Percentiles rank a stretch among this genome's conserved stretches.
These are phyloP conservation scores for Lactarius indigo DNA, from an alignment of 768 basidiomycete species.

Conservation along the genomic window DNA sequence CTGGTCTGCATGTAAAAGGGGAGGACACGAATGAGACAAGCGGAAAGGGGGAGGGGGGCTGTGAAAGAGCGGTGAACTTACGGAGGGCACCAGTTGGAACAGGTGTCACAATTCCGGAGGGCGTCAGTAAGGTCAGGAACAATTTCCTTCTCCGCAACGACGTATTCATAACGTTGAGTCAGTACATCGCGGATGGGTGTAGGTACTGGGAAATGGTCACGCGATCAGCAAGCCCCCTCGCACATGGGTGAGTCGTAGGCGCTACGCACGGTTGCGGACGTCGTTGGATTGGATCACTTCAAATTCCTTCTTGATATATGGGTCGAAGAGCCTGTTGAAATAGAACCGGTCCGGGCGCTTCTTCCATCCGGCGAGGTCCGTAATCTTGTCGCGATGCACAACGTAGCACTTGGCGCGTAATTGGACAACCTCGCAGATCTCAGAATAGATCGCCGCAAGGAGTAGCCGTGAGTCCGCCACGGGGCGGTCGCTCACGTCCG, in stretches of 20 bases:
- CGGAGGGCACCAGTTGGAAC: constrained; percentile 86
- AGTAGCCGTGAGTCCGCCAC: constrained; percentile 89
- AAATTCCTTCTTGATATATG: constrained; percentile 97
- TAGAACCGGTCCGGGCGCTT: constrained; percentile 93
- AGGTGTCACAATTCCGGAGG: constrained; percentile 81
- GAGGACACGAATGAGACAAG: constrained; percentile 12
- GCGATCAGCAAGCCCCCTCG: constrained; percentile 9
- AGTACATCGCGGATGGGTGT: constrained; percentile 75
- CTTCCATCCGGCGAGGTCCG: constrained; percentile 91
- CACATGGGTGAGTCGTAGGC: constrained; percentile 6
- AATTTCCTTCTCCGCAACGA: constrained; percentile 92
- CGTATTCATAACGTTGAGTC: constrained; percentile 84
- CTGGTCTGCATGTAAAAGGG: constrained; percentile 47
- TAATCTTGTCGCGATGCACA: constrained; percentile 91
- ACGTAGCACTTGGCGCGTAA: constrained; percentile 92
- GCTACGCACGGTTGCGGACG: constrained; percentile 80
- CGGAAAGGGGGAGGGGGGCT: constrained; percentile 18
- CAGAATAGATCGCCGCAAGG: constrained; percentile 93
- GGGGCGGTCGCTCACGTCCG: constrained; percentile 90
- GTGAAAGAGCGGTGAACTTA: constrained; percentile 37
- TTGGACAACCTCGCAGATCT: constrained; percentile 92
- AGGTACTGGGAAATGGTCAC: constrained; percentile 50
- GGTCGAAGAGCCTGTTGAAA: constrained; percentile 93
- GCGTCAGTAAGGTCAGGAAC: constrained; percentile 86
- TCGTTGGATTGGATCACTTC: constrained; percentile 87